phyloP scores from a whole-genome alignment of 2,329 filamentous ascomycete species.

The Alternaria panax region DNA sequence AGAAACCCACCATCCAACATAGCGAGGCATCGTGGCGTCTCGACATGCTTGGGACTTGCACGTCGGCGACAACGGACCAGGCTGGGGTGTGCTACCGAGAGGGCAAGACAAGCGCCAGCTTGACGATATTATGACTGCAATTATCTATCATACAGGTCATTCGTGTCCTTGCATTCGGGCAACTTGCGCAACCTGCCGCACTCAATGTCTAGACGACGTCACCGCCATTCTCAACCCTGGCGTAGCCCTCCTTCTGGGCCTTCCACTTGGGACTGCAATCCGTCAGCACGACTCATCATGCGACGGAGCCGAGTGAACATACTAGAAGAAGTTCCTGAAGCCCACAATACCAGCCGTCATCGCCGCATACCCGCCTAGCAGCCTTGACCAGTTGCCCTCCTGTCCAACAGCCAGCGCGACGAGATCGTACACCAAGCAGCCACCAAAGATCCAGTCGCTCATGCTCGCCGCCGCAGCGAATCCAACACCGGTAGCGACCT shows the following conservation, averaged over 20 bases:
- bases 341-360: conserved; percentile 62
- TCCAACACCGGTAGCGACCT: conserved; percentile 61
- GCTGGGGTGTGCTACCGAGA: background rate
- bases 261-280: conserved; percentile 34
- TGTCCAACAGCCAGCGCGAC: conserved; percentile 63
- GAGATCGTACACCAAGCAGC: conserved; percentile 66
- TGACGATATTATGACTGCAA: background rate
- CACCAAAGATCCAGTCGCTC: conserved; percentile 68
- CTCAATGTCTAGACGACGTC: conserved; percentile 2
- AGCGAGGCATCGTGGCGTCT: conserved; percentile 6
- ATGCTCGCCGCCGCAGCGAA: conserved; percentile 59
- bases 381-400: conserved; percentile 58
- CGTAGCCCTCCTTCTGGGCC: conserved; percentile 29
- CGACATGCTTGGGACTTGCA: background rate
- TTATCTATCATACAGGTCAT: background rate
- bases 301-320: conserved; percentile 22
- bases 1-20: conserved; percentile 23
- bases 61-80: background rate
- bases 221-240: conserved; percentile 21
- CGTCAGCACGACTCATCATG: conserved; percentile 27
- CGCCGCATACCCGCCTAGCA: conserved; percentile 61
- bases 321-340: conserved; percentile 62
- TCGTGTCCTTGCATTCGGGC: background rate
- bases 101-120: background rate
- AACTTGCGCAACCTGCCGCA: background rate